Conservation (phyloP, 1,139 yeast species). For the Saccharomycopsis hybrid region DNA sequence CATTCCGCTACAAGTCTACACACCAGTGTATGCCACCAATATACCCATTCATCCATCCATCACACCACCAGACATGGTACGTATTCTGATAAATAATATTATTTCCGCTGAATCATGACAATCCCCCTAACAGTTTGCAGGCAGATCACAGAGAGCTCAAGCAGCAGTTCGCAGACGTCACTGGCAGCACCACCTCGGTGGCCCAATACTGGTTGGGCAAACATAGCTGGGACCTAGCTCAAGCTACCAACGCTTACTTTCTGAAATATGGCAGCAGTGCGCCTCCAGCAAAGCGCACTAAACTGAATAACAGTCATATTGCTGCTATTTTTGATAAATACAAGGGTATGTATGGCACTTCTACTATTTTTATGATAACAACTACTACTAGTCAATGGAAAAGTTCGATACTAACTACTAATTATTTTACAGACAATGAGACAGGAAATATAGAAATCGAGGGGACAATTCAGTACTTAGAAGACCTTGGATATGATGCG, state of each 20-base stretch:
- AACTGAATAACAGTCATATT: not conserved
- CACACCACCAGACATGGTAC: no score
- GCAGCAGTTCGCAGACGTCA: slow-evolving; percentile 2
- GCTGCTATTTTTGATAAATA: slow-evolving; percentile 2
- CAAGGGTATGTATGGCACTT: slow-evolving; percentile 2
- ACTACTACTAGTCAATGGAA: not conserved
- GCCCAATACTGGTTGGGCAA: slow-evolving; percentile 7
- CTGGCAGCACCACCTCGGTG: not conserved
- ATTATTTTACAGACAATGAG: slow-evolving; percentile 1
- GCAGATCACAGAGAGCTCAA: not conserved
- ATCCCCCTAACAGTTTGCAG: not conserved
- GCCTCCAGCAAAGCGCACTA: not conserved
- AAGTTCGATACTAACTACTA: not conserved
- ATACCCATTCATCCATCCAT: no score
- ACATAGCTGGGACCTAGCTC: not conserved
- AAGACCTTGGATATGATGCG: slow-evolving; percentile 60
- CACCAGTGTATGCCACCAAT: no score
- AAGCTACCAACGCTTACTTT: slow-evolving; percentile 1
- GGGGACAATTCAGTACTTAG: slow-evolving; percentile 65
- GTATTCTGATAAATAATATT: no score
- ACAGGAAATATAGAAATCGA: slow-evolving; percentile 48
- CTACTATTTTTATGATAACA: not conserved
- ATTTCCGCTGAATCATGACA: no score
- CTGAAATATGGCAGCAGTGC: not conserved
- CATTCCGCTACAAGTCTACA: no score